Evolutionary conservation across 1,284 basidiomycete species (phyloP).

Genomic region (Melampsora larici-populina): DNA sequence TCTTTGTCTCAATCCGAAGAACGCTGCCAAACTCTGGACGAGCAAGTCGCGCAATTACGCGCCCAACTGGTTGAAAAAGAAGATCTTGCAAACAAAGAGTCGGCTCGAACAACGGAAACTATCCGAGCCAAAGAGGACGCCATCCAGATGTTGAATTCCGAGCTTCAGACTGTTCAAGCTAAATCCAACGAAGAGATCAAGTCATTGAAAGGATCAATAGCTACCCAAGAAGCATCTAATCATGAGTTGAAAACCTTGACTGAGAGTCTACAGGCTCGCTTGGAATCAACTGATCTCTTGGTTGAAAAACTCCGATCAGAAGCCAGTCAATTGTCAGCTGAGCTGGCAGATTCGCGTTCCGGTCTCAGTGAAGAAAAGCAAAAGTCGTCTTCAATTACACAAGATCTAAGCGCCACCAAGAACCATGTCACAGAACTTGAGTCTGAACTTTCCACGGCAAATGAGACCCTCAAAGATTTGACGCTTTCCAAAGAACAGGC

Average conservation of each 20-base stretch:
- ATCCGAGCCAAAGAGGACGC: background rate
- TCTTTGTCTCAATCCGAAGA: background rate
- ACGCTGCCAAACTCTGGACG: background rate
- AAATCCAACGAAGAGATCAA: background rate
- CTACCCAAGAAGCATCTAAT: background rate
- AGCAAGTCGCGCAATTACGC: slow-evolving; percentile 1
- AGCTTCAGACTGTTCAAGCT: background rate
- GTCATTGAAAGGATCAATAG: background rate
- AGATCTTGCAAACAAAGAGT: background rate
- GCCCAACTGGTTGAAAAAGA: background rate
- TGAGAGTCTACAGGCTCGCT: slow-evolving; percentile 2
- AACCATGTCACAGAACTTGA: slow-evolving; percentile 20
- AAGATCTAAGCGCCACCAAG: slow-evolving; percentile 32
- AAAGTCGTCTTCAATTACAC: slow-evolving; percentile 26
- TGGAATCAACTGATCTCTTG: slow-evolving; percentile 15
- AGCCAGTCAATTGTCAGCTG: background rate
- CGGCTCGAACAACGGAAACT: background rate
- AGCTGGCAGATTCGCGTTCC: slow-evolving; percentile 14
- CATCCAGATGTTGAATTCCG: background rate
- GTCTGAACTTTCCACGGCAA: slow-evolving; percentile 13
- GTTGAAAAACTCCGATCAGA: slow-evolving; percentile 7
- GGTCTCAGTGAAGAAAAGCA: slow-evolving; percentile 30
- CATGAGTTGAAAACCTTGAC: slow-evolving; percentile 14
- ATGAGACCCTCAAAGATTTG: slow-evolving; percentile 8
- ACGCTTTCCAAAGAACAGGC: slow-evolving; percentile 2